These are phyloP conservation scores for Ganoderma sp. DNA, from an alignment of 1,284 basidiomycete genomes.

Conservation along the genomic window DNA sequence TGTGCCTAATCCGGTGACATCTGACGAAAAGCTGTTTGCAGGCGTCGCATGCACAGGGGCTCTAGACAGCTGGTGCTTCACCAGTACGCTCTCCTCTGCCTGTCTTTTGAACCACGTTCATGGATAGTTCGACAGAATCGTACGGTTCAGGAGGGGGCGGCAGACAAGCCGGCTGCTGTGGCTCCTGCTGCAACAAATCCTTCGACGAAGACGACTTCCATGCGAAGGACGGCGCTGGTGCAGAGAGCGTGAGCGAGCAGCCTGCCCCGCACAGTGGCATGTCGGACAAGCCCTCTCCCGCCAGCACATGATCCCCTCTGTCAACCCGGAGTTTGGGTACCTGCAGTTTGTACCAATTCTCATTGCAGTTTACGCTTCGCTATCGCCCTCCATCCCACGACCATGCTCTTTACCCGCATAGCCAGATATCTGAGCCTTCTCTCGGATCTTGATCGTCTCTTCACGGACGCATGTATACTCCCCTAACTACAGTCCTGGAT, in stretches of 20 bases:
- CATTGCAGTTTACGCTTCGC: no score
- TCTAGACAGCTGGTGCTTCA: slow-evolving; percentile 22
- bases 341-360: no score
- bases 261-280: slow-evolving; percentile 23
- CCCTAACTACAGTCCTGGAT: no score
- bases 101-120: background rate
- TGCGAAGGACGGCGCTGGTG: slow-evolving; percentile 1
- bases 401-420: background rate
- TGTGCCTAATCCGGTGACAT: background rate
- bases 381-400: background rate
- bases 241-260: slow-evolving; percentile 11
- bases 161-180: slow-evolving; percentile 29
- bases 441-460: background rate
- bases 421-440: background rate
- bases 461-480: background rate
- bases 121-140: slow-evolving; percentile 8
- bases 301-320: background rate
- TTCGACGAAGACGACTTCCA: slow-evolving; percentile 35
- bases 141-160: slow-evolving; percentile 15
- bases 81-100: slow-evolving; percentile 13
- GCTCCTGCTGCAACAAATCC: slow-evolving; percentile 27
- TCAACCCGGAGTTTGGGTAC: background rate
- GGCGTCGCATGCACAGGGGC: slow-evolving; percentile 24
- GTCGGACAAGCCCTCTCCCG: slow-evolving; percentile 22
- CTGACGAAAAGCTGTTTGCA: slow-evolving; percentile 3